Evolutionary conservation across 768 basidiomycete genomes (phyloP).

Genomic region (Austroboletus festivus): DNA sequence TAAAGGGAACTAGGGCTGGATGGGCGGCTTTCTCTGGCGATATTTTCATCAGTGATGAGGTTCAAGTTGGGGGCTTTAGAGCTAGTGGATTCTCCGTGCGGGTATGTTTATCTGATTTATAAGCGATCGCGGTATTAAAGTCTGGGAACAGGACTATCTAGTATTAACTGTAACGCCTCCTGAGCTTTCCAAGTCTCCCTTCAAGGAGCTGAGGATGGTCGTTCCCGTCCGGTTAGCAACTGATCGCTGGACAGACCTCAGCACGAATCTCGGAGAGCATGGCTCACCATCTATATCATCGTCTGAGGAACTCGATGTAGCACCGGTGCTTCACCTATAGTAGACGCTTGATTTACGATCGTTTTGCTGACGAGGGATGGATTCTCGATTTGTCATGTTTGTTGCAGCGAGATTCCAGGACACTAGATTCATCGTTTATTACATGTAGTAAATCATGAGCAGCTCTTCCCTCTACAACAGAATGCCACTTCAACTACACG

Average conservation of each 20-base stretch:
- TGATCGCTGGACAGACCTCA: constrained; percentile 49
- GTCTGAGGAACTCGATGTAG: constrained; percentile 24
- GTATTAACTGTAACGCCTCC: constrained; percentile 58
- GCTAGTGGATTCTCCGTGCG: constrained; percentile 63
- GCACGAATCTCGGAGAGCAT: constrained; percentile 17
- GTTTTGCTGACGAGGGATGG: background rate
- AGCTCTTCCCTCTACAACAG: background rate
- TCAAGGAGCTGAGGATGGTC: constrained; percentile 56
- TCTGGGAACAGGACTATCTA: constrained; percentile 56
- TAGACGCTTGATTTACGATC: background rate
- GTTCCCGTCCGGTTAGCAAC: constrained; percentile 67
- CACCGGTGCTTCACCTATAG: constrained; percentile 12
- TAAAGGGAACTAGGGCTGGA: constrained; percentile 59
- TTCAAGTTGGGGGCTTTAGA: constrained; percentile 61
- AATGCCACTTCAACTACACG: background rate
- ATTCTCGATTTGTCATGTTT: background rate
- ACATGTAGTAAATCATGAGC: background rate
- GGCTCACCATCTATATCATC: constrained; percentile 14
- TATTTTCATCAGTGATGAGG: constrained; percentile 45
- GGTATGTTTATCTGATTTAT: constrained; percentile 36
- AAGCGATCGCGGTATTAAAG: constrained; percentile 1
- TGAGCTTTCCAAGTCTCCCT: constrained; percentile 51
- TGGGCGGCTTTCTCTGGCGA: constrained; percentile 65
- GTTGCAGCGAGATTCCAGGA: background rate
- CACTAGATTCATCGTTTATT: background rate